These are phyloP conservation scores for Sporothrix phasma DNA, from an alignment of 2,329 filamentous ascomycete species.

Conservation along the genomic window DNA sequence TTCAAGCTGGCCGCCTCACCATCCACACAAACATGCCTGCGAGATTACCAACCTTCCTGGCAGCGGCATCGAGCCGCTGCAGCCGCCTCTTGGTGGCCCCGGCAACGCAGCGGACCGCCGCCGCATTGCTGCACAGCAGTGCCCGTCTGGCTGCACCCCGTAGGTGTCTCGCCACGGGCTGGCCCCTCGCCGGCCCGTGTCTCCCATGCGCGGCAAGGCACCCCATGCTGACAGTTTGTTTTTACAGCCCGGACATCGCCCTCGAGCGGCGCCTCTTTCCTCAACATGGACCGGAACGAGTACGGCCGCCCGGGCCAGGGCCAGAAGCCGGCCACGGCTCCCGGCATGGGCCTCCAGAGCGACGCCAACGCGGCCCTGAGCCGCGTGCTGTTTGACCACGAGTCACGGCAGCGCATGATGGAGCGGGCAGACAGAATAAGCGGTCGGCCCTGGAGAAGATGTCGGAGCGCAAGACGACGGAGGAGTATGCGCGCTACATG, in stretches of 20 bases:
- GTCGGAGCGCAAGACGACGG: slow-evolving; percentile 32
- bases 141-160: slow-evolving; percentile 10
- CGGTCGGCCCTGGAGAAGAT: slow-evolving; percentile 30
- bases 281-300: slow-evolving; percentile 15
- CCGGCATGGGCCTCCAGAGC: neutral
- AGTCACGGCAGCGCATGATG: slow-evolving; percentile 12
- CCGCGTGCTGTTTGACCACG: slow-evolving; percentile 17
- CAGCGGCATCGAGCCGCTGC: slow-evolving; percentile 3
- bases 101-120: slow-evolving; percentile 13
- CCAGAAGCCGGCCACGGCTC: neutral
- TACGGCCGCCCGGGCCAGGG: neutral
- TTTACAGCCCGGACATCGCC: neutral
- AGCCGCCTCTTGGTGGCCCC: neutral
- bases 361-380: slow-evolving; percentile 14
- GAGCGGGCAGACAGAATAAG: slow-evolving; percentile 13
- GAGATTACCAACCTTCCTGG: slow-evolving; percentile 12
- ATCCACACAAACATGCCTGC: slow-evolving; percentile 18
- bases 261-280: slow-evolving; percentile 17
- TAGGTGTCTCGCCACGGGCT: no score
- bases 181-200: no score
- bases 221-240: neutral
- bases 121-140: slow-evolving; percentile 13
- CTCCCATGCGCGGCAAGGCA: no score
- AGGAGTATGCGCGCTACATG: slow-evolving; percentile 53
- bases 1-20: slow-evolving; percentile 4